phyloP scores from a whole-genome alignment of 208 protist genomes.

The Cochliopodium minus region DNA sequence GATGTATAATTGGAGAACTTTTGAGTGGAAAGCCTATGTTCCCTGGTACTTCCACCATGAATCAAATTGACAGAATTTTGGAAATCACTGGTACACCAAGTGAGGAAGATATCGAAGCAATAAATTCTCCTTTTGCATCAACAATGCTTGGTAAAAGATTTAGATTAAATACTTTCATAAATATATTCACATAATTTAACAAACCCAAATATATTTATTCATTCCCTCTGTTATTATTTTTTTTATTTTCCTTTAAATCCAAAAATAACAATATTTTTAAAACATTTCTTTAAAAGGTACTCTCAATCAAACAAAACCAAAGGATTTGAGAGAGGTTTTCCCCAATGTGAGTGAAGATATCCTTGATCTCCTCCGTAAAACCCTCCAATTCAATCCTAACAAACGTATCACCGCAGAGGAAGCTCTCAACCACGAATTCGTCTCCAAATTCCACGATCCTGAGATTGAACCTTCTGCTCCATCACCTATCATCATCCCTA shows the following conservation, averaged over 20 bases:
- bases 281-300: too few species aligned
- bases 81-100: constrained; percentile 61
- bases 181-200: too few species aligned
- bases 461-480: constrained; percentile 52
- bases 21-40: constrained; percentile 78
- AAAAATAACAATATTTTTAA: too few species aligned
- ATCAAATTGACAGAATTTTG: constrained; percentile 86
- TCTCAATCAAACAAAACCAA: constrained; percentile 17
- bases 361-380: constrained; percentile 65
- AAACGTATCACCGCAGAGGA: constrained; percentile 70
- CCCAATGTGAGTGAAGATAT: constrained; percentile 69
- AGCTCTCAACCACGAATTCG: constrained; percentile 74
- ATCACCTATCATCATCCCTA: constrained; percentile 58
- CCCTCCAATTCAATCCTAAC: constrained; percentile 86
- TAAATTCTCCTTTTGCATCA: constrained; percentile 74
- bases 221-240: too few species aligned
- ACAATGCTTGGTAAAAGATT: constrained; percentile 52
- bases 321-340: constrained; percentile 54
- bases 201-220: too few species aligned
- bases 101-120: constrained; percentile 65
- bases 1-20: constrained; percentile 90
- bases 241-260: too few species aligned
- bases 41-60: constrained; percentile 75
- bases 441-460: constrained; percentile 61
- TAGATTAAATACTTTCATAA: too few species aligned